A percentile compares a stretch with the other conserved stretches of the same genome.
Conservation (phyloP, 2,329 filamentous ascomycete species). For the Cladophialophora chaetospira region DNA sequence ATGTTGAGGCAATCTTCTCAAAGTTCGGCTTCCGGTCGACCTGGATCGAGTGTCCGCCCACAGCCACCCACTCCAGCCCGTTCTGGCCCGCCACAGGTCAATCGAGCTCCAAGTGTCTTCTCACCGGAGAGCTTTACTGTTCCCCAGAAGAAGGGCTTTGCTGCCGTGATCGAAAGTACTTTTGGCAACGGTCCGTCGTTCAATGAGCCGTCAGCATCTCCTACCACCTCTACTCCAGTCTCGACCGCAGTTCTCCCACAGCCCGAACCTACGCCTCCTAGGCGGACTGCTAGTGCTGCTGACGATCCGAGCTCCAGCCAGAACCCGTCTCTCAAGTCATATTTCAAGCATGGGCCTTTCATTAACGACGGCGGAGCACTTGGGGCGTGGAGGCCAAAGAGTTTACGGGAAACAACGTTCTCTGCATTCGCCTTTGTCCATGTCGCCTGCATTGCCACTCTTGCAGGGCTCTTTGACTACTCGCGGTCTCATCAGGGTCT, state of each 20-base stretch:
- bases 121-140: slow-evolving; percentile 65
- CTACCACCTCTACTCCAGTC: slow-evolving; percentile 57
- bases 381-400: neutral
- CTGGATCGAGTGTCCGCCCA: slow-evolving; percentile 63
- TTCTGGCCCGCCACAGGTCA: slow-evolving; percentile 51
- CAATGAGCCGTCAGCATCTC: slow-evolving; percentile 66
- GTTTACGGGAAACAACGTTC: neutral
- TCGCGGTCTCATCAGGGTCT: neutral
- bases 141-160: slow-evolving; percentile 67
- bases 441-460: neutral
- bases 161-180: slow-evolving; percentile 81
- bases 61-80: slow-evolving; percentile 51
- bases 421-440: neutral
- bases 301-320: slow-evolving; percentile 48
- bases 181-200: slow-evolving; percentile 73
- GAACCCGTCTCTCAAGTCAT: neutral
- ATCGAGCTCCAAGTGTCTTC: slow-evolving; percentile 59
- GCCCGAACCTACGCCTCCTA: slow-evolving; percentile 76
- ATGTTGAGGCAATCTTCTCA: slow-evolving; percentile 87
- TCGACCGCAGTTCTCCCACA: slow-evolving; percentile 66
- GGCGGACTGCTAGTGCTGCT: slow-evolving; percentile 67
- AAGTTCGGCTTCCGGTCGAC: slow-evolving; percentile 69
- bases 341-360: neutral
- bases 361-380: neutral
- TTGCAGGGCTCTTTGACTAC: neutral